phyloP scores from a whole-genome alignment of 83 land plant species.

The Picea abies region DNA sequence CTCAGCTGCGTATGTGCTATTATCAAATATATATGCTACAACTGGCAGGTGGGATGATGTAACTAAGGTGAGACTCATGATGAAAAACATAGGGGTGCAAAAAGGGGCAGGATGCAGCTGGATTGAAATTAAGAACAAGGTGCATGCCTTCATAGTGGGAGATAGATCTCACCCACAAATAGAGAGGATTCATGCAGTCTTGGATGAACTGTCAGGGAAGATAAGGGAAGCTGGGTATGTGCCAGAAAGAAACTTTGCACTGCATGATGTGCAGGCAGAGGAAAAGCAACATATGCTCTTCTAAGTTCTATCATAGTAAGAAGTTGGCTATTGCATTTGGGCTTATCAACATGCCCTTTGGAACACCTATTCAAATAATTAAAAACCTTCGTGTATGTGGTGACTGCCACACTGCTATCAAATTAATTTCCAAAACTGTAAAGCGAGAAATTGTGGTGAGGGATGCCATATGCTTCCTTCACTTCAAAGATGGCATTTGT shows the following conservation, averaged over 20 bases:
- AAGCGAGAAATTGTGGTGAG: no score
- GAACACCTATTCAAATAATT: no score
- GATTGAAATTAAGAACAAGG: slow-evolving; percentile 8
- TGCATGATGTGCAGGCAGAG: no score
- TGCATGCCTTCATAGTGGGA: slow-evolving; percentile 8
- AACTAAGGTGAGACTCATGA: slow-evolving; percentile 8
- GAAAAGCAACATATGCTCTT: no score
- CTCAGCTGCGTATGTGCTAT: slow-evolving; percentile 11
- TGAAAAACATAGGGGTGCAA: background rate
- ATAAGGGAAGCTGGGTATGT: slow-evolving; percentile 11
- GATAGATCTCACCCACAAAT: slow-evolving; percentile 11
- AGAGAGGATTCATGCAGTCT: slow-evolving; percentile 9
- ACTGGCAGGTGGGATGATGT: slow-evolving; percentile 14
- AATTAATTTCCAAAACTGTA: no score
- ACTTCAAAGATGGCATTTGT: no score
- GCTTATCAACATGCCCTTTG: no score
- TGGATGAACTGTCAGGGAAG: slow-evolving; percentile 7
- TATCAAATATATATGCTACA: slow-evolving; percentile 16
- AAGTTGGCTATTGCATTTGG: no score
- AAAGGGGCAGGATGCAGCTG: slow-evolving; percentile 7
- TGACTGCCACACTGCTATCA: no score
- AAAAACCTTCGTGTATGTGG: no score
- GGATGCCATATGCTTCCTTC: no score
- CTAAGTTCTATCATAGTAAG: no score
- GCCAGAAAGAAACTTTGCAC: background rate